Evolutionary conservation across 2,329 filamentous ascomycete genomes (phyloP).

Genomic region (Thermoascus crustaceus): DNA sequence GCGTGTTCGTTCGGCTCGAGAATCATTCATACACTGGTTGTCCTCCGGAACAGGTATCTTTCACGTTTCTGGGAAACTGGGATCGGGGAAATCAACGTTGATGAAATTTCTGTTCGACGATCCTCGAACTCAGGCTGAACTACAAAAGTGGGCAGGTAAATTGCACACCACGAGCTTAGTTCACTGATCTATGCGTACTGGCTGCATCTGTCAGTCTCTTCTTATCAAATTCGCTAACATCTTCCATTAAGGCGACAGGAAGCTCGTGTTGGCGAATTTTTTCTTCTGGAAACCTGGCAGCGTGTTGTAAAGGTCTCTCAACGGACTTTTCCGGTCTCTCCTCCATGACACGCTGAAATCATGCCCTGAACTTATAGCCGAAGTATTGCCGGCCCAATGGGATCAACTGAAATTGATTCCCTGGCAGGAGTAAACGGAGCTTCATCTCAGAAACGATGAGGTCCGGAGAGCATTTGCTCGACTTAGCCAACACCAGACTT

Average conservation of each 20-base stretch:
- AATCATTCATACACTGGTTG: neutral
- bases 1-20: neutral
- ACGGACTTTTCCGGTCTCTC: constrained; percentile 6
- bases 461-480: neutral
- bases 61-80: constrained; percentile 2
- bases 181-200: neutral
- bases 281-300: constrained; percentile 9
- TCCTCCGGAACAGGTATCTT: neutral
- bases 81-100: constrained; percentile 2
- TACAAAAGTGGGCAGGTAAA: neutral
- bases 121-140: neutral
- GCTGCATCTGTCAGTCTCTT: too few species aligned
- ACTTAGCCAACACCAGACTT: neutral
- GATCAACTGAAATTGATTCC: neutral
- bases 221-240: too few species aligned
- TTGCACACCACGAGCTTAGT: neutral
- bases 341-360: constrained; percentile 1
- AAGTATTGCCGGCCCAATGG: neutral
- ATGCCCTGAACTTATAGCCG: neutral
- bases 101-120: neutral
- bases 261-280: constrained; percentile 6
- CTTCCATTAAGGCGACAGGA: neutral
- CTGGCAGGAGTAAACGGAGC: neutral
- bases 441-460: neutral
- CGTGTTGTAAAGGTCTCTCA: constrained; percentile 3